A percentile compares a stretch with the other conserved stretches of the same genome.
These are phyloP conservation scores for Beauveria sp. DNA, from an alignment of 2,329 filamentous ascomycete species.

Conservation along the genomic window DNA sequence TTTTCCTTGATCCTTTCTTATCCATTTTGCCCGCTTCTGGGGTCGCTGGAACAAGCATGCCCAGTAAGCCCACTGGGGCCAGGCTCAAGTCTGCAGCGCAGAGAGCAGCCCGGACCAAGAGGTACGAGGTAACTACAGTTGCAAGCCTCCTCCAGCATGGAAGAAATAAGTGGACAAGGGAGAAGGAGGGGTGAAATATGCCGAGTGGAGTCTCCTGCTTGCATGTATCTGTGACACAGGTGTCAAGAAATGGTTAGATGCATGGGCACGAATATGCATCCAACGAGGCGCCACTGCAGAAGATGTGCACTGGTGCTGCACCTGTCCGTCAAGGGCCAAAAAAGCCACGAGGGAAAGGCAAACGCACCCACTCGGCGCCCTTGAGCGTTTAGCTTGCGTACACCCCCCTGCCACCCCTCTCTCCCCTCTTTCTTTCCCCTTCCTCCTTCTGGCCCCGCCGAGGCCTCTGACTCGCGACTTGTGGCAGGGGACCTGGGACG, in stretches of 20 bases:
- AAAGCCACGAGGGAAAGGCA: constrained; percentile 7
- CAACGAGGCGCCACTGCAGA: constrained; percentile 1
- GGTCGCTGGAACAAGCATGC: not conserved
- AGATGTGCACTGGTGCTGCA: not conserved
- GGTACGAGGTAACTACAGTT: not conserved
- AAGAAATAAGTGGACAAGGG: not conserved
- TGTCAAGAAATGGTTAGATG: not conserved
- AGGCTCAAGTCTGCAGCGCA: not conserved
- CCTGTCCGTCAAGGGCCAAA: not conserved
- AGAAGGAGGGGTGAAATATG: not conserved
- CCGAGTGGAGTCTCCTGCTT: not conserved
- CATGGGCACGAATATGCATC: not conserved
- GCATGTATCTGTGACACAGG: not conserved
- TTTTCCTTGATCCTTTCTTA: not conserved
- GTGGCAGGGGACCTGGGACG: not conserved
- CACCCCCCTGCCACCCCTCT: not conserved
- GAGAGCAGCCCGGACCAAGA: not conserved
- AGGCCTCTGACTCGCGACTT: constrained; percentile 1
- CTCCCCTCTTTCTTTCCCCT: not conserved
- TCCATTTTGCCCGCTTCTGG: not conserved
- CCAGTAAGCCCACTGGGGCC: not conserved
- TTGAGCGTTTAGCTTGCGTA: no score
- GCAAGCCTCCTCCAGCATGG: not conserved
- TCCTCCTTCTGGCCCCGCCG: not conserved
- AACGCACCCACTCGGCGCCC: not conserved